A percentile compares a stretch with the other conserved stretches of the same genome.
Conservation (phyloP, 768 basidiomycete genomes). For the Boletus rubescentipes region DNA sequence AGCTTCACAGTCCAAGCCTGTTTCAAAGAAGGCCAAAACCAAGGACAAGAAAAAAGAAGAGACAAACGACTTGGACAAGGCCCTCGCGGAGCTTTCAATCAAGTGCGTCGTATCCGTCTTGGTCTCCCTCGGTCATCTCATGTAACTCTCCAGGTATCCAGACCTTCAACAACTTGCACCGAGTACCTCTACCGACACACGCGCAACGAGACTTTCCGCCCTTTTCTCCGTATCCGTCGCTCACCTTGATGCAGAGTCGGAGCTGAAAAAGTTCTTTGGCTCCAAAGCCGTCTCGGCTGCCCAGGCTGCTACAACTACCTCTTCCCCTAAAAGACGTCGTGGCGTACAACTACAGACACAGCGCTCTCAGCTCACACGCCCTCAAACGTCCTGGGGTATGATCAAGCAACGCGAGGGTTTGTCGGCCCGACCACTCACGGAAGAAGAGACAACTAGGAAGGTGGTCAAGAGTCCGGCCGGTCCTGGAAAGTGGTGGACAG, state of each 20-base stretch:
- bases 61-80: conserved; percentile 80
- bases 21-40: conserved; percentile 57
- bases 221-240: conserved; percentile 79
- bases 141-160: conserved; percentile 43
- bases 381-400: conserved; percentile 74
- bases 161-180: conserved; percentile 42
- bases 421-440: conserved; percentile 54
- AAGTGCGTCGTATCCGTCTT: conserved; percentile 46
- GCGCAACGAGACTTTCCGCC: conserved; percentile 40
- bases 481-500: conserved; percentile 86
- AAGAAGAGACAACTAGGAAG: conserved; percentile 52
- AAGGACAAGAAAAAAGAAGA: conserved; percentile 64
- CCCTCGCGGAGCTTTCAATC: conserved; percentile 77
- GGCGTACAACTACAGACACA: conserved; percentile 36
- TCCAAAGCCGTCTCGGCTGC: conserved; percentile 78
- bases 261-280: conserved; percentile 93
- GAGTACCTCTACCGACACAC: conserved; percentile 26
- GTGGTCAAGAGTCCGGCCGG: conserved; percentile 38
- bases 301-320: conserved; percentile 37
- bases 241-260: conserved; percentile 84
- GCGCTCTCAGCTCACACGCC: conserved; percentile 75
- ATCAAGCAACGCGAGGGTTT: conserved; percentile 71
- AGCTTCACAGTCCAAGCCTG: conserved; percentile 41
- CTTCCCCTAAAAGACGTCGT: conserved; percentile 41
- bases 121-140: background rate